These are phyloP conservation scores for Anacardium occidentale DNA, from an alignment of 345 rosid species.

Conservation along the genomic window DNA sequence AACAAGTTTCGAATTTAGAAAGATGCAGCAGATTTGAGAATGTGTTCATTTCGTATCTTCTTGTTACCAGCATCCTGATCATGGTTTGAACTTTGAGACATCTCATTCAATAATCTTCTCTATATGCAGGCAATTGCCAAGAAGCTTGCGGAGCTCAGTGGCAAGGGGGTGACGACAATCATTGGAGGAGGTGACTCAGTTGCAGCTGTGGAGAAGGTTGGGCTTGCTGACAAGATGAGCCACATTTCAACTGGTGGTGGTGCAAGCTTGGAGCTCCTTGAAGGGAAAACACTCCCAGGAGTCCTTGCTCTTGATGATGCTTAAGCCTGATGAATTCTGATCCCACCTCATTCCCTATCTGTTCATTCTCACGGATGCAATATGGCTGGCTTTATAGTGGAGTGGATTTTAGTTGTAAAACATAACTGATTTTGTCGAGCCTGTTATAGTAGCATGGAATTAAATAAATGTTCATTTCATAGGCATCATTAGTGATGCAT, in stretches of 20 bases:
- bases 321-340: conserved; percentile 13
- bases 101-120: not conserved
- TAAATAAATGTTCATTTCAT: not conserved
- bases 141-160: conserved; percentile 83
- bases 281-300: conserved; percentile 88
- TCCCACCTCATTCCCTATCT: not conserved
- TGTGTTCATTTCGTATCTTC: not conserved
- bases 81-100: too few relatives aligned
- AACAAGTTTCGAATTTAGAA: too few relatives aligned
- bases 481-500: conserved; percentile 6
- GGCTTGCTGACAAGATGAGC: conserved; percentile 92
- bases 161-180: conserved; percentile 87
- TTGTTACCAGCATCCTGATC: too few relatives aligned
- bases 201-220: conserved; percentile 93
- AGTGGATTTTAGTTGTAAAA: conserved; percentile 6
- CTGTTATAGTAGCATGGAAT: not conserved
- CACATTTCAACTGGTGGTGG: conserved; percentile 98
- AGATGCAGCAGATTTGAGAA: not conserved
- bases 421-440: conserved; percentile 23
- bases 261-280: conserved; percentile 94
- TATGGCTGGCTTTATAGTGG: conserved; percentile 32
- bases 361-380: conserved; percentile 11
- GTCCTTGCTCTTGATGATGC: conserved; percentile 93
- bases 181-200: conserved; percentile 98
- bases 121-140: conserved; percentile 66